Percentiles rank a stretch among this genome's conserved stretches.
Conservation (phyloP, 2,329 filamentous ascomycete genomes). For the Trichoderma sp. region DNA sequence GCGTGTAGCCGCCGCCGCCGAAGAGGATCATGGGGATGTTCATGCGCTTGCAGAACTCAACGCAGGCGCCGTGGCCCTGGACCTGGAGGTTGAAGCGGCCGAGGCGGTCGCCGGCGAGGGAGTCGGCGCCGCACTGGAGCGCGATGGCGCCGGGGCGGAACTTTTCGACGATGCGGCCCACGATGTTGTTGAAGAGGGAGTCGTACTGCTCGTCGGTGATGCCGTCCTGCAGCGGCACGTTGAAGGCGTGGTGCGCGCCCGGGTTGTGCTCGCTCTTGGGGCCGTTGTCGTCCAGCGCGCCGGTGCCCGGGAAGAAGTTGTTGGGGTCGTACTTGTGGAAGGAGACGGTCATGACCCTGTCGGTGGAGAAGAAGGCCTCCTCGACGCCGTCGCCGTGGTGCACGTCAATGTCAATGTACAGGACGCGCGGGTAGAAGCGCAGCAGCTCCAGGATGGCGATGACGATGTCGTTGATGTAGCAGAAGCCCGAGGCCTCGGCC, state of each 20-base stretch:
- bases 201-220: constrained; percentile 90
- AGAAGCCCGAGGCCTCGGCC: constrained; percentile 90
- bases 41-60: constrained; percentile 82
- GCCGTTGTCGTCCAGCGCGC: constrained; percentile 82
- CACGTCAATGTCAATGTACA: constrained; percentile 94
- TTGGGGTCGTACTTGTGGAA: constrained; percentile 93
- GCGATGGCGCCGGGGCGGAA: constrained; percentile 92
- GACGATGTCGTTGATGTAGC: constrained; percentile 99
- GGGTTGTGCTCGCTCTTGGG: constrained; percentile 81
- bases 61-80: constrained; percentile 87
- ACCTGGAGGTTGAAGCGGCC: constrained; percentile 98
- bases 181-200: constrained; percentile 78
- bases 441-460: constrained; percentile 88
- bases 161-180: constrained; percentile 74
- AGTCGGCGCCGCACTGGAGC: constrained; percentile 94
- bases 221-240: constrained; percentile 86
- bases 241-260: constrained; percentile 85
- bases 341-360: constrained; percentile 87
- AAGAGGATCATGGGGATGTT: constrained; percentile 83
- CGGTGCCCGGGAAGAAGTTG: constrained; percentile 87
- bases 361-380: constrained; percentile 86
- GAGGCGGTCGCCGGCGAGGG: constrained; percentile 86
- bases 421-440: constrained; percentile 76
- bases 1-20: constrained; percentile 94
- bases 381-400: constrained; percentile 91